These are phyloP conservation scores for Perkinsela sp. DNA, from an alignment of 208 protist genomes.

Conservation along the genomic window DNA sequence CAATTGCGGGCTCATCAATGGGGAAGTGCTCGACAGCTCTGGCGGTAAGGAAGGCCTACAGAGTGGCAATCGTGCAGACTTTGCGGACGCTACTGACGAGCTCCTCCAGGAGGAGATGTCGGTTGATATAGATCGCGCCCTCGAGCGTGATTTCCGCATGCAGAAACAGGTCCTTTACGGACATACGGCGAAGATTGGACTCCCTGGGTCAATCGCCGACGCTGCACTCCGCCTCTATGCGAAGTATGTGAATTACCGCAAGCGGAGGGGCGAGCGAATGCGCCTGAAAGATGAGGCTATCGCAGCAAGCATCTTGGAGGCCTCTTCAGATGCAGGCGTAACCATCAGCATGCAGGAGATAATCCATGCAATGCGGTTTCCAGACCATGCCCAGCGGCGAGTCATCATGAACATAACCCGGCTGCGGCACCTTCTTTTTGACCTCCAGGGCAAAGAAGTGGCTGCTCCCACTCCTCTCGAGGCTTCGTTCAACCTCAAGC, in stretches of 20 bases:
- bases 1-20: background rate
- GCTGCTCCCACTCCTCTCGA: background rate
- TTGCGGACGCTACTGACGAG: background rate
- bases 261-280: background rate
- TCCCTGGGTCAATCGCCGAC: background rate
- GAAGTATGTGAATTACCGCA: background rate
- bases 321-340: background rate
- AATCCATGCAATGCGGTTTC: background rate
- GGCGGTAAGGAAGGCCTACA: background rate
- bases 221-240: background rate
- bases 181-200: slow-evolving; percentile 1
- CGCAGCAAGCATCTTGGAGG: background rate
- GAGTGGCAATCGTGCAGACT: background rate
- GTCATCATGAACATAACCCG: background rate
- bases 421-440: background rate
- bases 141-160: background rate
- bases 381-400: background rate
- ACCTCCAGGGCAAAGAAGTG: background rate
- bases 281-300: background rate
- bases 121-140: background rate
- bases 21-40: background rate
- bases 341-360: background rate
- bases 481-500: background rate
- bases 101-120: background rate
- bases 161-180: background rate